Conservation (phyloP, 1,139 yeast species). For the Geotrichum carabidarum region DNA sequence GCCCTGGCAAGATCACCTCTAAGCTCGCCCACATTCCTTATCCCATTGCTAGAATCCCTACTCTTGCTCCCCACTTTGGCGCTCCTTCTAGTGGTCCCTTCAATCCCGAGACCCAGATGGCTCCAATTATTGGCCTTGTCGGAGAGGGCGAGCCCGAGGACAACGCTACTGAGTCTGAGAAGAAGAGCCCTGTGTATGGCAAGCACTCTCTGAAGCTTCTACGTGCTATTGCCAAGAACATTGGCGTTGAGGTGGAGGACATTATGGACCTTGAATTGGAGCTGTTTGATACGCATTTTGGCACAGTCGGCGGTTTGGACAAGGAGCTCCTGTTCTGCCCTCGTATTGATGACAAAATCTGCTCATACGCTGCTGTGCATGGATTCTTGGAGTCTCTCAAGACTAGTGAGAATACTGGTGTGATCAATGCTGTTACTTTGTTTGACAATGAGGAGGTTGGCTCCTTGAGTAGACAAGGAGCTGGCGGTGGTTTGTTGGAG, state of each 20-base stretch:
- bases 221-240: slow-evolving; percentile 62
- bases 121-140: slow-evolving; percentile 73
- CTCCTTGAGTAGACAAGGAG: slow-evolving; percentile 87
- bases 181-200: slow-evolving; percentile 54
- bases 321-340: slow-evolving; percentile 89
- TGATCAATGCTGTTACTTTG: slow-evolving; percentile 67
- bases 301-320: slow-evolving; percentile 81
- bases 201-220: slow-evolving; percentile 72
- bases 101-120: slow-evolving; percentile 79
- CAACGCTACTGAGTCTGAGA: slow-evolving; percentile 54
- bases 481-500: slow-evolving; percentile 83
- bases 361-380: slow-evolving; percentile 74
- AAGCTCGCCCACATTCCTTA: slow-evolving; percentile 72
- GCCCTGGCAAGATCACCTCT: slow-evolving; percentile 50
- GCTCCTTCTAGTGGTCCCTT: slow-evolving; percentile 73
- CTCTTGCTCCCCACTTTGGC: slow-evolving; percentile 92
- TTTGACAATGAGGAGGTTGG: slow-evolving; percentile 96
- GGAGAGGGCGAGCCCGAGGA: slow-evolving; percentile 33
- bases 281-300: slow-evolving; percentile 76
- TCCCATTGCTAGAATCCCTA: slow-evolving; percentile 86
- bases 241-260: slow-evolving; percentile 49
- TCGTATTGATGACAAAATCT: slow-evolving; percentile 84
- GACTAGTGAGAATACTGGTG: slow-evolving; percentile 51
- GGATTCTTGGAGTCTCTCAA: slow-evolving; percentile 49
- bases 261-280: slow-evolving; percentile 85